Conservation (phyloP, 208 protist genomes). For the Trichomonas gallinae region DNA sequence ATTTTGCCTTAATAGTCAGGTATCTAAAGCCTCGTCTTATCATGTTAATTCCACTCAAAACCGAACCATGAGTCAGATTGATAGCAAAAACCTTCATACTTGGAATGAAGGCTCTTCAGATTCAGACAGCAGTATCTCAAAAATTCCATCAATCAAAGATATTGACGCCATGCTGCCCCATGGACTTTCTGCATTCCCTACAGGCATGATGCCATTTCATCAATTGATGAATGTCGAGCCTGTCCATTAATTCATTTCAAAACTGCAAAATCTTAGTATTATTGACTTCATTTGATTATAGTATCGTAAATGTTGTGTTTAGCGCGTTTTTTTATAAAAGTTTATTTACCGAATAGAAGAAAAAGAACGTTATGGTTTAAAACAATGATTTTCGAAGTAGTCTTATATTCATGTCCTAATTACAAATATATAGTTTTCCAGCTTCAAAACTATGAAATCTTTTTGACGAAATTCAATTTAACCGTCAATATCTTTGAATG, state of each 20-base stretch:
- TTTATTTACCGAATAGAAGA: too few relatives aligned
- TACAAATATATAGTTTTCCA: too few relatives aligned
- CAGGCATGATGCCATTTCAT: not conserved
- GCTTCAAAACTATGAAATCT: too few relatives aligned
- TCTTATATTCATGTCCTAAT: too few relatives aligned
- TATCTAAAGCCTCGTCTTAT: not conserved
- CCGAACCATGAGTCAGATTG: not conserved
- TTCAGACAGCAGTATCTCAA: not conserved
- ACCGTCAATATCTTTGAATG: too few relatives aligned
- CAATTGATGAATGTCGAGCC: not conserved
- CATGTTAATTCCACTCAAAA: not conserved
- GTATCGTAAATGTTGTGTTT: not conserved
- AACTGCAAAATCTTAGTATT: too few relatives aligned
- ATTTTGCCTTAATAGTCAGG: not conserved
- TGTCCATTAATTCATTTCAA: not conserved
- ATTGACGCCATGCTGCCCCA: not conserved
- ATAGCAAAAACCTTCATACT: not conserved
- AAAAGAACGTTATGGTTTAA: too few relatives aligned
- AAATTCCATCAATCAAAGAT: not conserved
- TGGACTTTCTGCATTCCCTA: not conserved
- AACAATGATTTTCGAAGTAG: too few relatives aligned
- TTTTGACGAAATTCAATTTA: too few relatives aligned
- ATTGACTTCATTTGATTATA: too few relatives aligned
- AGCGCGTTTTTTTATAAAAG: not conserved
- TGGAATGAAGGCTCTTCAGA: not conserved